Conservation (phyloP, 1,139 yeast species). For the Geotrichum histeridarum region DNA sequence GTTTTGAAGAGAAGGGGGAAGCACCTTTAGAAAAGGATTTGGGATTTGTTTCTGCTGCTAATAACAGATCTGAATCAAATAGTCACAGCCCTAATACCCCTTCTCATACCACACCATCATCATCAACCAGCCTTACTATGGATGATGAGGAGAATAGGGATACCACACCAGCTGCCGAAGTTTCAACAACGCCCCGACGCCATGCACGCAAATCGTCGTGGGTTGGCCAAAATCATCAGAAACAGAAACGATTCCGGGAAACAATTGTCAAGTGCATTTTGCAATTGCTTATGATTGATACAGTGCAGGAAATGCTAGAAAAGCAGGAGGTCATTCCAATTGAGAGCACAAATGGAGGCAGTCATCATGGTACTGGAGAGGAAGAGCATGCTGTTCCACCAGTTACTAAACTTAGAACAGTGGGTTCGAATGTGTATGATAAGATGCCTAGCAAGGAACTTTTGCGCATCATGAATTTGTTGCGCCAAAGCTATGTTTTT, state of each 20-base stretch:
- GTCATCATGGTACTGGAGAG: neutral
- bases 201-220: constrained; percentile 10
- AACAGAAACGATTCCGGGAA: constrained; percentile 50
- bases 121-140: neutral
- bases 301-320: constrained; percentile 71
- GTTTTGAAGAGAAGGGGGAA: too few relatives aligned
- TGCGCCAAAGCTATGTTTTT: constrained; percentile 70
- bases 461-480: constrained; percentile 52
- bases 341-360: constrained; percentile 7
- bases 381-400: neutral
- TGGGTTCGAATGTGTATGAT: constrained; percentile 49
- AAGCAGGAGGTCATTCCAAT: constrained; percentile 43
- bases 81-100: neutral
- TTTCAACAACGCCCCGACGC: neutral
- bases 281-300: constrained; percentile 83
- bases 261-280: constrained; percentile 90
- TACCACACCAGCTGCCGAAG: neutral
- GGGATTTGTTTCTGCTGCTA: constrained; percentile 16
- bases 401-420: neutral
- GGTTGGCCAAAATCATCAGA: constrained; percentile 10
- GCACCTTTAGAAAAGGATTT: constrained; percentile 24
- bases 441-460: constrained; percentile 63
- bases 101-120: neutral
- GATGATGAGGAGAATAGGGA: neutral
- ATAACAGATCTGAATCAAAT: constrained; percentile 11